Percentiles rank a stretch among this genome's conserved stretches.
Conservation (phyloP, 1,284 basidiomycete genomes). For the Ganoderma resinaceum region DNA sequence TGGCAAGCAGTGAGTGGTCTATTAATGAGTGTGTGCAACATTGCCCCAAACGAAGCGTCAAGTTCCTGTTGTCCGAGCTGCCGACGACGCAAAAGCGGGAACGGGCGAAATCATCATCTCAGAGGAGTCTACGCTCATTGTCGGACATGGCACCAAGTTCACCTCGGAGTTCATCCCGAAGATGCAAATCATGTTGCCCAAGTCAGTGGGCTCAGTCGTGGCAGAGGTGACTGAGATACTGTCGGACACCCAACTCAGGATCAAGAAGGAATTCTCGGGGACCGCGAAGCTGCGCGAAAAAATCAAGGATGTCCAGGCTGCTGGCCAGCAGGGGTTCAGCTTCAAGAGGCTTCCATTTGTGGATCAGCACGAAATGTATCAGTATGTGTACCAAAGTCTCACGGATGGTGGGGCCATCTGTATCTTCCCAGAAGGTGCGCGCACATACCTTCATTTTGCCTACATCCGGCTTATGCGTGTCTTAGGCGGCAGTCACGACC, state of each 20-base stretch:
- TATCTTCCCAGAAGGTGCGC: constrained; percentile 93
- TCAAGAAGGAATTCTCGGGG: constrained; percentile 92
- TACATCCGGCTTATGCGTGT: constrained; percentile 7
- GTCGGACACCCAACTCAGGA: constrained; percentile 84
- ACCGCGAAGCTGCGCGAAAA: constrained; percentile 77
- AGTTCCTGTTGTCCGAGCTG: constrained; percentile 96
- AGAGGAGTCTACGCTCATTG: constrained; percentile 77
- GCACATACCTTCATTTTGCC: background rate
- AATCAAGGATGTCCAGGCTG: constrained; percentile 58
- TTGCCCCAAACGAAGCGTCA: constrained; percentile 27
- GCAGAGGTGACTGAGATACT: constrained; percentile 91
- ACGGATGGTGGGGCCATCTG: constrained; percentile 91
- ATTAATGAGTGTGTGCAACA: constrained; percentile 11
- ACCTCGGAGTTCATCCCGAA: constrained; percentile 78
- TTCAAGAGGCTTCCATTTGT: constrained; percentile 87
- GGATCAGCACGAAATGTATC: constrained; percentile 95
- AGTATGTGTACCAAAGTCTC: constrained; percentile 90
- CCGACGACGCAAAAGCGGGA: constrained; percentile 86
- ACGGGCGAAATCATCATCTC: constrained; percentile 80
- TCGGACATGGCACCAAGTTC: constrained; percentile 87
- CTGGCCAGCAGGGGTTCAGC: constrained; percentile 66
- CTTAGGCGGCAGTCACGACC: constrained; percentile 93
- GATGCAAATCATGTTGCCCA: constrained; percentile 91
- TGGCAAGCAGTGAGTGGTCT: constrained; percentile 86
- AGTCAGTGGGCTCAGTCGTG: constrained; percentile 77